Percentiles rank a stretch among this genome's conserved stretches.
Conservation (phyloP, 2,329 filamentous ascomycete genomes). For the Cucurbitaria berberidis region DNA sequence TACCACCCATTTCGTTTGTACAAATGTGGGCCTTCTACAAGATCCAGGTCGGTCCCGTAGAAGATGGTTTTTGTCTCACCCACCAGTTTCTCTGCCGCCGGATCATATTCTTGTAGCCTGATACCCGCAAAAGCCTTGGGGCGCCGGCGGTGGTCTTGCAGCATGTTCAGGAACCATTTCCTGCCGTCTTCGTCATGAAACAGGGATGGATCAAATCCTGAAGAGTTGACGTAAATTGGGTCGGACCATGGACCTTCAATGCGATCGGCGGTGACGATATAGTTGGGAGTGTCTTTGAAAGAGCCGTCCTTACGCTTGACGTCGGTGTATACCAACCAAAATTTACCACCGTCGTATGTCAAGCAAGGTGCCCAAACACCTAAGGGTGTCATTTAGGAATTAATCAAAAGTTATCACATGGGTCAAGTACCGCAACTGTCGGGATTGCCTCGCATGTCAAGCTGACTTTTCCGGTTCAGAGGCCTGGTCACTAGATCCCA, state of each 20-base stretch:
- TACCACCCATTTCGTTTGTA: constrained; percentile 47
- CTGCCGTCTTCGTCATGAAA: constrained; percentile 47
- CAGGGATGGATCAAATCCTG: constrained; percentile 64
- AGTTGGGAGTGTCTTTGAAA: constrained; percentile 69
- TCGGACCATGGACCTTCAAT: constrained; percentile 69
- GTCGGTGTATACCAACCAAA: constrained; percentile 70
- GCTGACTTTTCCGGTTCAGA: constrained; percentile 58
- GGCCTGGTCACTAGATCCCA: constrained; percentile 62
- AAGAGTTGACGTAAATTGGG: constrained; percentile 64
- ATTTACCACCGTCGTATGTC: constrained; percentile 64
- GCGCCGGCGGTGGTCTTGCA: constrained; percentile 43
- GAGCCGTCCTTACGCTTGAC: constrained; percentile 71
- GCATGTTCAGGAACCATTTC: constrained; percentile 49
- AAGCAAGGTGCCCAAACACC: constrained; percentile 69
- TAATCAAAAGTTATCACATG: neutral
- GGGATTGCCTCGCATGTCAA: constrained; percentile 60
- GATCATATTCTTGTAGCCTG: constrained; percentile 64
- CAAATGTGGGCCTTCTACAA: constrained; percentile 47
- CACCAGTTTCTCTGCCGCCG: constrained; percentile 57
- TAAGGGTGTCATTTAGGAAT: constrained; percentile 5
- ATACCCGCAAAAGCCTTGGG: constrained; percentile 61
- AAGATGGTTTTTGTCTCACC: constrained; percentile 62
- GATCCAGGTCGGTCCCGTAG: constrained; percentile 59
- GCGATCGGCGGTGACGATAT: constrained; percentile 60
- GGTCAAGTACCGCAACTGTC: constrained; percentile 54